Evolutionary conservation across 2,329 filamentous ascomycete species (phyloP).

Genomic region (Paecilomyces fulvus): DNA sequence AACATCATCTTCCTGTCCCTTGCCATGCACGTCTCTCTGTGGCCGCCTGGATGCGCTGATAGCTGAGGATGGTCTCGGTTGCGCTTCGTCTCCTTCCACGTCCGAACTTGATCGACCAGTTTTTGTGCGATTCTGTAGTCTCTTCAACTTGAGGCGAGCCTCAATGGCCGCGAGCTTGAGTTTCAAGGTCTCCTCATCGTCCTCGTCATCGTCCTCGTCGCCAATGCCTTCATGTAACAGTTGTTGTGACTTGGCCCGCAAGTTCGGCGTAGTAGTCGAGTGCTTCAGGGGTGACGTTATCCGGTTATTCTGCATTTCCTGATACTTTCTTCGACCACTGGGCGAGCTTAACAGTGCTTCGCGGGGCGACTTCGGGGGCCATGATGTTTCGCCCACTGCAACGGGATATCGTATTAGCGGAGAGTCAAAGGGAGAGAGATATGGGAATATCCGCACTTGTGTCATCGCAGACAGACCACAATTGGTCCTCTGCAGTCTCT

Average conservation of each 20-base stretch:
- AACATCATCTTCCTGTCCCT: conserved; percentile 33
- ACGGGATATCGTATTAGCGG: not conserved
- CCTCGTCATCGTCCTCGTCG: conserved; percentile 55
- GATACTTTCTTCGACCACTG: conserved; percentile 66
- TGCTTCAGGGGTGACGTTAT: conserved; percentile 58
- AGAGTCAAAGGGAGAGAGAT: not conserved
- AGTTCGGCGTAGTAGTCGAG: conserved; percentile 34
- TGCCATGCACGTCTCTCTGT: conserved; percentile 8
- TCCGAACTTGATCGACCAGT: conserved; percentile 14
- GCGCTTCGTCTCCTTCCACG: conserved; percentile 13
- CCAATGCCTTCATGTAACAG: conserved; percentile 25
- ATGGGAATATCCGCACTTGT: not conserved
- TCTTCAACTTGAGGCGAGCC: conserved; percentile 78
- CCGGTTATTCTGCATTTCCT: conserved; percentile 56
- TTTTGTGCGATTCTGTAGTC: conserved; percentile 49
- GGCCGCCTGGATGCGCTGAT: conserved; percentile 14
- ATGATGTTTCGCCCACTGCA: conserved; percentile 40
- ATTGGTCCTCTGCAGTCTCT: not conserved
- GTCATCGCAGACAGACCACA: not conserved
- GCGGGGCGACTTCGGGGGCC: conserved; percentile 56
- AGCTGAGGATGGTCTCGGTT: conserved; percentile 17
- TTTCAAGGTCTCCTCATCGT: conserved; percentile 84
- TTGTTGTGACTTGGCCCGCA: conserved; percentile 23
- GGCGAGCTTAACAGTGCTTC: conserved; percentile 62
- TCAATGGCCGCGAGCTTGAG: conserved; percentile 83